A percentile compares a stretch with the other conserved stretches of the same genome.
These are phyloP conservation scores for Tricladium varicosporioides DNA, from an alignment of 2,329 filamentous ascomycete species.

Conservation along the genomic window DNA sequence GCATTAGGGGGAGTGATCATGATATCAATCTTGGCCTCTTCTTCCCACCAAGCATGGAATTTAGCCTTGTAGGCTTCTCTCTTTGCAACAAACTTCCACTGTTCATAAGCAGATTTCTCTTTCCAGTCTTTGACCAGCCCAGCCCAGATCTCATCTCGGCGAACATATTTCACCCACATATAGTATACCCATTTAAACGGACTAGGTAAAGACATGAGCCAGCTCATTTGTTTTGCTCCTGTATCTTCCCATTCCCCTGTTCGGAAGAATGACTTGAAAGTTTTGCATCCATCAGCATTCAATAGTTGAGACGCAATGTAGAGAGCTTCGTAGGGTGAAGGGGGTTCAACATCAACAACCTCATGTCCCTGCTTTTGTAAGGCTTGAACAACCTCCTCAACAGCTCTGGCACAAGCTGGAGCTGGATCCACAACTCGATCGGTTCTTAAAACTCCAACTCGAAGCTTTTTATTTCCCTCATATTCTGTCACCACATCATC, in stretches of 20 bases:
- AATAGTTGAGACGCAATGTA: constrained; percentile 76
- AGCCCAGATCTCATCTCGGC: constrained; percentile 74
- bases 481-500: constrained; percentile 58
- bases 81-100: constrained; percentile 77
- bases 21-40: constrained; percentile 69
- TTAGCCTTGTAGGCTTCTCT: constrained; percentile 74
- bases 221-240: constrained; percentile 72
- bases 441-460: constrained; percentile 73
- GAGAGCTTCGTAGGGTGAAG: constrained; percentile 72
- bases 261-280: constrained; percentile 74
- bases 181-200: constrained; percentile 84
- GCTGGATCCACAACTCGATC: constrained; percentile 84
- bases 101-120: constrained; percentile 70
- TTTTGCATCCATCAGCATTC: constrained; percentile 79
- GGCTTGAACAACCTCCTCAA: constrained; percentile 68
- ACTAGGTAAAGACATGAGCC: constrained; percentile 69
- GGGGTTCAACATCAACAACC: constrained; percentile 64
- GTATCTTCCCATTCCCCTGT: constrained; percentile 76
- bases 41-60: constrained; percentile 88
- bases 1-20: constrained; percentile 85
- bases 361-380: constrained; percentile 73
- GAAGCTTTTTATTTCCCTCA: constrained; percentile 59
- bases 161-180: constrained; percentile 83
- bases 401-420: constrained; percentile 76
- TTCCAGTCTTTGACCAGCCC: constrained; percentile 72